Base-by-base conservation (phyloP, 352 stramenopile species). In the Globisporangium nunn region DNA sequence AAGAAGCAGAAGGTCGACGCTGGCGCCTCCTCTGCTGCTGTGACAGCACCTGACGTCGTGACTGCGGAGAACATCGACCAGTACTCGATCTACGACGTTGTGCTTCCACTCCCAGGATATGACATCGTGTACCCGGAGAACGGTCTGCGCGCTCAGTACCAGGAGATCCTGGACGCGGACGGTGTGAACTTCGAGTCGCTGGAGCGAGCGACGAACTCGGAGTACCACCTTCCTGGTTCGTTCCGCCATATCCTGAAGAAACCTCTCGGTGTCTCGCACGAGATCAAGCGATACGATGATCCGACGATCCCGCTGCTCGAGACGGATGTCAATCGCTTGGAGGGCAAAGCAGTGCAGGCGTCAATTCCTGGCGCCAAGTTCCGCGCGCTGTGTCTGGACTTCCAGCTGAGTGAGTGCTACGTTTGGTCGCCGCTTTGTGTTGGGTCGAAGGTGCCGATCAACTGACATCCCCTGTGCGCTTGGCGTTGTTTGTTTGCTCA, bases 81-180 rank as follows among this genome's bases (percentile, higher is more conserved):
- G 50, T 98, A 91, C 71, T 85, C 70, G 31, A 91, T 98, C 51
- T 86, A 88, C 54, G 96, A 99, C 64, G 86, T 99, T 45, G 94
- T 99, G 35, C 71, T 98, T n/a, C 96, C 96, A 28, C 75, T 99
- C 15, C 90, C 96, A 6, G 96, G 96, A 14, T 96, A 93, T 60
- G 93, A 89, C 63, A 87, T 97, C 52, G 61, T 60, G 39, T 93
- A 95, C 51, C 94, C 95, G 8, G 71, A 80, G 54, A 97, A 98
- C 54, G 66, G 63, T 0, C 70, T 96, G 31, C 85, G 91, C 33
- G 49, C 71, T 33, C 70, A 70, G 0, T 93, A 91, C 50, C 68
- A 90, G 3, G 70, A 85, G 50, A 74, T 92, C 30, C 56, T 91
- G 46, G 61, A 61, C 18, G 61, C 59, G 3, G 83, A 93, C 52